Base-by-base conservation (phyloP, 768 basidiomycete species). In the Serendipita sp. region DNA sequence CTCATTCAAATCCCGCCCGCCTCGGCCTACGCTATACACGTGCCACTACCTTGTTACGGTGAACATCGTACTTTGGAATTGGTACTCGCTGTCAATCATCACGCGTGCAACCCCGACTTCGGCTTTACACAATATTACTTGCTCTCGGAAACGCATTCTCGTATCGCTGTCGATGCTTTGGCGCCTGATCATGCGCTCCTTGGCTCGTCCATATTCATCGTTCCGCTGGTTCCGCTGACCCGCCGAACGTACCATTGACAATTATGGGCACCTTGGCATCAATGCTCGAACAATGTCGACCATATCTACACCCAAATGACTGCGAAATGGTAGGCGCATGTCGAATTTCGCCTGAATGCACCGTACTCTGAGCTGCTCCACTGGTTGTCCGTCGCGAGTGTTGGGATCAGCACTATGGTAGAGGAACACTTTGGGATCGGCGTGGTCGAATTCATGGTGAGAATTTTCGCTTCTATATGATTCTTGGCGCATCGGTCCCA, bases 391-490 rank as follows among this genome's bases (percentile, higher is more conserved):
- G 75, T 75, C 50, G 83, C 92, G 1, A 88, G 85, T 66, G 79
- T 97, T 15, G 94, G 95, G 0, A 71, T 98, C 29, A 94, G 90
- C 70, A 96, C 95, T 13, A 99, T 99, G 95, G 81, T 92, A 0
- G 93, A 98, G 70, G 95, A 99, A 73, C 95, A 99, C 72, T 99
- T 98, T 67, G 95, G 96, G 2, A 98, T 99, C 72, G 96, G 93
- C 69, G 80, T 99, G 43, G 95, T 99, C 5, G 95, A 99, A 72
- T 95, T 89, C 69, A 95, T 98, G 94, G 94, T 89, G 58, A 67
- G 81, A 23, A 23, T 23, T 23, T 23, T 72, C 48, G 18, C n/a
- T 50, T n/a, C n/a, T 50, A 8, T 8, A 8, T 18, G 18, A 23
- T 50, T 50, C 48, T 31, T n/a, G 29, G n/a, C 29, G 48, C 5